Base-by-base conservation (phyloP, 805 yeast species). In the Ascoidea asiatica region DNA sequence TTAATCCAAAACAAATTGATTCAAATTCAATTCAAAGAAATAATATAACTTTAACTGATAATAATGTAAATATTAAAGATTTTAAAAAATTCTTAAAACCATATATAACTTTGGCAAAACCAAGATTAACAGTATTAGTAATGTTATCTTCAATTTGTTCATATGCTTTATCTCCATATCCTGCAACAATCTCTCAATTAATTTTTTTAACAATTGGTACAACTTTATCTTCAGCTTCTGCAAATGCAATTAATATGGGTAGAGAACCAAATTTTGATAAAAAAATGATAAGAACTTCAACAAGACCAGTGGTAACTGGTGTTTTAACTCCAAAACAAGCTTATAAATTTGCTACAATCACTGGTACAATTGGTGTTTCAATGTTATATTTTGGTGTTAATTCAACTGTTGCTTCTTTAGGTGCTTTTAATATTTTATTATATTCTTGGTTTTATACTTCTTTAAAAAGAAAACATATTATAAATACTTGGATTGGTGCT, bases 401-500 rank as follows among this genome's bases (percentile, higher is more conserved):
- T 56, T 77, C 90, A 3, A 74, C 80, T 0, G 97, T 92, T 1
- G 85, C 96, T 0, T 56, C 68, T 1, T 67, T 92, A n/a, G 97
- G 97, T 2, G 72, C 76, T 1, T 56, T 77, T 5, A 92, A 92
- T 59, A 86, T 92, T 43, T 76, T 74, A 1, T 69, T 92, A 8
- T 92, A 92, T 56, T 79, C 94, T 0, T 89, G 97, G 83, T 62
- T 81, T 0, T 92, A 92, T 64, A 92, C 98, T 0, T 81, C 96
- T 0, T 64, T 92, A 59, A 92, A 92, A 58, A 72, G 98, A 45
- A 75, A 70, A 48, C 79, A 85, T 20, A 90, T 92, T 43, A 59
- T 84, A 38, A 92, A 92, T 61, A 92, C 98, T 0, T 92, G 98
- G 98, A 92, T 92, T 2, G 98, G 98, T 18, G 98, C 98, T 0